Conservation (phyloP, 352 stramenopile genomes). For the Pythium periplocum region DNA sequence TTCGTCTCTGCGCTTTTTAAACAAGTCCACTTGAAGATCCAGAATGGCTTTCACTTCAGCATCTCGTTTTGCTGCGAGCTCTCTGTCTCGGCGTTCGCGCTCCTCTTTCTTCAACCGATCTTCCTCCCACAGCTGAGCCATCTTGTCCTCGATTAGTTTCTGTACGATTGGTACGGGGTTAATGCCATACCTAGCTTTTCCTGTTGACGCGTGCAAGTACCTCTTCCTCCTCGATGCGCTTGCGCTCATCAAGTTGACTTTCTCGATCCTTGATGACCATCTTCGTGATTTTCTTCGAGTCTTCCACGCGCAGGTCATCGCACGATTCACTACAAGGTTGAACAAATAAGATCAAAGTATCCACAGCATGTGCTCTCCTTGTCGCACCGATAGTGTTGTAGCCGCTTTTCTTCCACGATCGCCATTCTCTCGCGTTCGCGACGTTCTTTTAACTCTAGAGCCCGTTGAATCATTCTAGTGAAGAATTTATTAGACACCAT, state of each 20-base stretch:
- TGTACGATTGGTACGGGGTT: constrained; percentile 3
- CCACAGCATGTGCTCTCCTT: too few species aligned
- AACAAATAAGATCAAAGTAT: too few species aligned
- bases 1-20: constrained; percentile 39
- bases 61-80: constrained; percentile 41
- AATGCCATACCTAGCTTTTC: not conserved
- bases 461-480: constrained; percentile 66
- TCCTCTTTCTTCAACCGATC: constrained; percentile 75
- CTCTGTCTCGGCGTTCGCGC: constrained; percentile 46
- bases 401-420: constrained; percentile 66
- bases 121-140: constrained; percentile 69
- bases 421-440: constrained; percentile 52
- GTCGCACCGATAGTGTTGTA: constrained; percentile 69
- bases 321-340: constrained; percentile 43
- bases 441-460: constrained; percentile 61
- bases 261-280: constrained; percentile 56
- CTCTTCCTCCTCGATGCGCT: constrained; percentile 38
- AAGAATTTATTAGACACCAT: not conserved
- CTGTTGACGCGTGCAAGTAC: constrained; percentile 8
- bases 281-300: constrained; percentile 59
- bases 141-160: constrained; percentile 38
- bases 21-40: constrained; percentile 67
- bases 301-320: constrained; percentile 52
- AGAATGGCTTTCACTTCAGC: constrained; percentile 72
- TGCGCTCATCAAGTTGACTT: constrained; percentile 53